These are phyloP conservation scores for Combretum micranthum DNA, from an alignment of 345 rosid genomes.

Conservation along the genomic window DNA sequence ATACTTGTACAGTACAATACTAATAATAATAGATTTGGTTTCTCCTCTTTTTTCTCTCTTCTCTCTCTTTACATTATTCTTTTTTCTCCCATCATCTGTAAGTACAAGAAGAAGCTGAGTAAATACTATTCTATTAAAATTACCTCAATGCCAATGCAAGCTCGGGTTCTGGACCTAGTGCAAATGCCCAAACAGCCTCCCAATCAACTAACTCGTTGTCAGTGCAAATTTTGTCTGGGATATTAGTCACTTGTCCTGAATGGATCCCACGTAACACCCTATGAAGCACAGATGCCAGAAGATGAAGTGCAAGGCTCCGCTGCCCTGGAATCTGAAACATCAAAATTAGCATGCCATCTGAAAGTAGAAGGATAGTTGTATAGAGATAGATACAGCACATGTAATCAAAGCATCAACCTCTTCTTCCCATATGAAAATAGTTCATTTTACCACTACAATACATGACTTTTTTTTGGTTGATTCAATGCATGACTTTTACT, in stretches of 20 bases:
- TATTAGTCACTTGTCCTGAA: constrained; percentile 37
- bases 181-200: constrained; percentile 94
- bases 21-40: too few species aligned
- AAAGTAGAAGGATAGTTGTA: not conserved
- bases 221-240: constrained; percentile 16
- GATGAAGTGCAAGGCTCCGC: constrained; percentile 65
- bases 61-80: too few species aligned
- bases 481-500: too few species aligned
- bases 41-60: too few species aligned
- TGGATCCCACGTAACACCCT: constrained; percentile 43
- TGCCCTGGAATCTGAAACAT: constrained; percentile 75
- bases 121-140: constrained; percentile 4
- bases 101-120: constrained; percentile 1
- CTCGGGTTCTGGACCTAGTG: constrained; percentile 95
- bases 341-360: constrained; percentile 7
- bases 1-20: too few species aligned
- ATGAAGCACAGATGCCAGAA: constrained; percentile 72
- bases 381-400: constrained; percentile 2
- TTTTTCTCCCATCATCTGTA: too few species aligned
- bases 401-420: too few species aligned
- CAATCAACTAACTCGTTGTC: constrained; percentile 45
- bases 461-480: too few species aligned
- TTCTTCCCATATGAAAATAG: too few species aligned
- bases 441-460: too few species aligned
- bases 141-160: constrained; percentile 83